Evolutionary conservation across 2,329 filamentous ascomycete genomes (phyloP).

Genomic region (Talaromyces sp.): DNA sequence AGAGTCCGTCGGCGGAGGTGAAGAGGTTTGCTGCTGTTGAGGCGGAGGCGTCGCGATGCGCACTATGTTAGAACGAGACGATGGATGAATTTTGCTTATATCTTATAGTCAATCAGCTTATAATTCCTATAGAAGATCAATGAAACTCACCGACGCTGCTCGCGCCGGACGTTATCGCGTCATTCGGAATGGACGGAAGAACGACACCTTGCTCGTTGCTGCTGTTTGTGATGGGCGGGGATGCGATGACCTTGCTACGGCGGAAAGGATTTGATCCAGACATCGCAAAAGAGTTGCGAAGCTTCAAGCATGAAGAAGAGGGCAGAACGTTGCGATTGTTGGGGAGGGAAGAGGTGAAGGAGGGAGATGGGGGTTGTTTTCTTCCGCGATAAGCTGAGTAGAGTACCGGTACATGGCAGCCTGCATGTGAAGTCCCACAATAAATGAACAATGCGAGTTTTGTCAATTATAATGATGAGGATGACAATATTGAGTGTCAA

Average conservation of each 20-base stretch:
- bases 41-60: slow-evolving; percentile 43
- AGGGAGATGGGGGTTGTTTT: not conserved
- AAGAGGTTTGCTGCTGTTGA: slow-evolving; percentile 32
- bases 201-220: slow-evolving; percentile 26
- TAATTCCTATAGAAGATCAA: not conserved
- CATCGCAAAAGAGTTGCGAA: slow-evolving; percentile 36
- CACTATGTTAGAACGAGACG: slow-evolving; percentile 22
- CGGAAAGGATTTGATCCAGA: slow-evolving; percentile 52
- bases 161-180: slow-evolving; percentile 18
- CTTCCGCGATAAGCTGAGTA: slow-evolving; percentile 6
- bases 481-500: slow-evolving; percentile 1
- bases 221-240: not conserved
- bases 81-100: not conserved
- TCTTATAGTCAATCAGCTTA: not conserved
- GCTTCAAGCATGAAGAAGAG: slow-evolving; percentile 31
- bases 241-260: slow-evolving; percentile 35
- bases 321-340: not conserved
- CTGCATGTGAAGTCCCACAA: slow-evolving; percentile 13
- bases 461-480: not conserved
- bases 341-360: not conserved
- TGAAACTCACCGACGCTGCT: not conserved
- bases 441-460: not conserved
- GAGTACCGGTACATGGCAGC: not conserved
- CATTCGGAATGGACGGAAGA: slow-evolving; percentile 24
- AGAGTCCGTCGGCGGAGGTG: slow-evolving; percentile 23